Evolutionary conservation across 164 flowering plant species (phyloP).

Genomic region (Magnolia kwangsiensis): DNA sequence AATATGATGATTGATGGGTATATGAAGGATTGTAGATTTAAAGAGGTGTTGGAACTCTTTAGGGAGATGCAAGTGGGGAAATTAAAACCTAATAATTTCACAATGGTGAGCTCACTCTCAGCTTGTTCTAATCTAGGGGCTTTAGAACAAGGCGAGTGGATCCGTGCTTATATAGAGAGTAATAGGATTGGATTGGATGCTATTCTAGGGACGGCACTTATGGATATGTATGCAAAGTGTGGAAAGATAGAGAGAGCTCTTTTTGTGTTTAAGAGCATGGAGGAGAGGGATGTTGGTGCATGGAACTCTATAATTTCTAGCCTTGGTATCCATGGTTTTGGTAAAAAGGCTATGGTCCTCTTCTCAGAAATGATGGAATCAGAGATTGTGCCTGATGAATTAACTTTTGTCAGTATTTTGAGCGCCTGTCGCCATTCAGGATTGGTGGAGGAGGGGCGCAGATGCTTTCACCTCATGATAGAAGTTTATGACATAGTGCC

Average conservation of each 20-base stretch:
- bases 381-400: slow-evolving; percentile 9
- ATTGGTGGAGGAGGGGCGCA: slow-evolving; percentile 17
- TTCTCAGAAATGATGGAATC: slow-evolving; percentile 17
- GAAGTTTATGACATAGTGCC: slow-evolving; percentile 13
- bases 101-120: slow-evolving; percentile 19
- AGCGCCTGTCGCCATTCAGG: slow-evolving; percentile 22
- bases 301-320: slow-evolving; percentile 25
- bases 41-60: slow-evolving; percentile 15
- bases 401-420: slow-evolving; percentile 19
- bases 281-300: slow-evolving; percentile 14
- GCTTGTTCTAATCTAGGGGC: slow-evolving; percentile 27
- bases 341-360: slow-evolving; percentile 17
- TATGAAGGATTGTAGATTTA: slow-evolving; percentile 11
- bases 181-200: slow-evolving; percentile 13
- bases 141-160: slow-evolving; percentile 20
- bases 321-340: slow-evolving; percentile 18
- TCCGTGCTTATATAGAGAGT: slow-evolving; percentile 16
- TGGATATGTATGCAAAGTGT: slow-evolving; percentile 28
- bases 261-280: slow-evolving; percentile 12
- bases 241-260: slow-evolving; percentile 17
- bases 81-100: slow-evolving; percentile 13
- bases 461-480: slow-evolving; percentile 14
- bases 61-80: slow-evolving; percentile 12
- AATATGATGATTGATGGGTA: slow-evolving; percentile 26
- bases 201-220: slow-evolving; percentile 11